Evolutionary conservation across 2,329 filamentous ascomycete species (phyloP), one percentile per base, ranked within the genome.

Genomic region (Diaporthe sp.): DNA sequence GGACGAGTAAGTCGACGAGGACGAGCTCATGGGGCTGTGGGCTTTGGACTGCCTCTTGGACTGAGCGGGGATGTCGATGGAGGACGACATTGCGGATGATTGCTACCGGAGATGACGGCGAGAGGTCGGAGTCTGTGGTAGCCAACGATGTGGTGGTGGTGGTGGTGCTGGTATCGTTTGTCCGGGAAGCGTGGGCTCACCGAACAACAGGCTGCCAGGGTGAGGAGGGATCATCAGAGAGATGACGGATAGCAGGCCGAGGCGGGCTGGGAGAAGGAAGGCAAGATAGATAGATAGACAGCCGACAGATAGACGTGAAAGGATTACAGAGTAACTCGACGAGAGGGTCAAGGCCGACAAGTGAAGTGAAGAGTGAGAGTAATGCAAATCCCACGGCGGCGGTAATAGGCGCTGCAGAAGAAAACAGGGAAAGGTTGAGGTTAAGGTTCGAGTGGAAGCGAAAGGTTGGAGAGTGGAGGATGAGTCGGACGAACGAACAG

Each of bases 1-100:
- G 80, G 85, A 90, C n/a, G 90, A 90, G 81, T 89, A 89, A 28
- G 90, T 89, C 37, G 90, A 91, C 3, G 89, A 88, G 46, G 86
- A 84, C 61, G 88, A 90, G 81, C 86, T 88, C 78, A 82, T 82
- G 62, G 84, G 83, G 78, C 86, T 84, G 82, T 91, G 79, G 46
- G 81, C 78, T 34, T 82, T 80, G 62, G 84, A 82, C 55, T 82
- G 82, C 58, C 80, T 84, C 77, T 84, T 83, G 79, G 79, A 79
- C 78, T 81, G 82, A 77, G 88, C 84, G 78, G 92, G 93, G 79
- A 95, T 95, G 78, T 89, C 87, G 84, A 94, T 94, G 76, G 92
- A 93, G 76, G 92, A 92, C 76, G 92, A 92, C 91, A 93, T 92
- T 79, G 78, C 84, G 78, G 79, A 22, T 44, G 60, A 25, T 19